These are phyloP conservation scores for Prunus persica DNA, from an alignment of 306 rosid species.

Conservation along the genomic window DNA sequence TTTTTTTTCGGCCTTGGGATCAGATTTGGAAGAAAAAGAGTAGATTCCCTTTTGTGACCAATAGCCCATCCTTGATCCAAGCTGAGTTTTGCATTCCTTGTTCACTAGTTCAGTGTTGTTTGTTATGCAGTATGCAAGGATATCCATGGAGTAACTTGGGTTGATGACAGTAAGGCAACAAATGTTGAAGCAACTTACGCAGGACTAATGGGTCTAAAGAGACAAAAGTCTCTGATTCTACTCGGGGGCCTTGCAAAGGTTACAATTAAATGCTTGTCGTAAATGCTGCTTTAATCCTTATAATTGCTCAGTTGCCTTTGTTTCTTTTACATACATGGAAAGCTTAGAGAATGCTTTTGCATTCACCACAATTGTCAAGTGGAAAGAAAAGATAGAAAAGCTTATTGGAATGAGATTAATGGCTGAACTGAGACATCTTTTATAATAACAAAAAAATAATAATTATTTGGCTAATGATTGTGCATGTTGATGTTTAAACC, in stretches of 20 bases:
- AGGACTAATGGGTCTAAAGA: conserved; percentile 32
- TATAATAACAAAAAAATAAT: background rate
- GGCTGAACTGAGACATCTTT: background rate
- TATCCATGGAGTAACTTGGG: conserved; percentile 26
- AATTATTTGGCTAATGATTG: no score
- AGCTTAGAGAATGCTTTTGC: background rate
- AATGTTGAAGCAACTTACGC: conserved; percentile 30
- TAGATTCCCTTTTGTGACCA: no score
- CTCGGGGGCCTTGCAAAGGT: conserved; percentile 40
- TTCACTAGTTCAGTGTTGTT: conserved; percentile 2
- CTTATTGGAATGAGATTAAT: background rate
- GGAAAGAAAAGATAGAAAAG: background rate
- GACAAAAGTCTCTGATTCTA: conserved; percentile 27
- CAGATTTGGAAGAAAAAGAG: no score
- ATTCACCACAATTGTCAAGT: background rate
- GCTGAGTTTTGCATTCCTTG: background rate
- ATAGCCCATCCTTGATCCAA: no score
- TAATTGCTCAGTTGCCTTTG: background rate
- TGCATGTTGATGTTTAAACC: no score
- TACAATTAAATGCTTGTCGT: background rate
- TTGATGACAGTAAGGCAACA: conserved; percentile 35
- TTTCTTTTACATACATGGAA: background rate
- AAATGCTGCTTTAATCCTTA: background rate
- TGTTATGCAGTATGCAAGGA: conserved; percentile 22
- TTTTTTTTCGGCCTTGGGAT: background rate